These are phyloP conservation scores for Periconia sp. DNA, from an alignment of 2,329 filamentous ascomycete genomes.

Conservation along the genomic window DNA sequence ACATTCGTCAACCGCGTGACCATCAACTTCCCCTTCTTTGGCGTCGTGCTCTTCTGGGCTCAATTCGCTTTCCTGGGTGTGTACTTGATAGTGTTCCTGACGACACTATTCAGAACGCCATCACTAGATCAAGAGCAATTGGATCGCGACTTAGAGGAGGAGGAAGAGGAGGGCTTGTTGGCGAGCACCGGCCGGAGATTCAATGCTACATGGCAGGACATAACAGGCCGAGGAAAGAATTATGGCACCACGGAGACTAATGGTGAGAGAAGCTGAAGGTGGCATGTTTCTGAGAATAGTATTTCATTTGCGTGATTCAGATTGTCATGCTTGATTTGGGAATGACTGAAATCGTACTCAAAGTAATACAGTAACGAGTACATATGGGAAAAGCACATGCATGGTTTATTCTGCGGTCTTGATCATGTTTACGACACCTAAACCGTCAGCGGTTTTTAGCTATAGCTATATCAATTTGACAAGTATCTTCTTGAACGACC, in stretches of 20 bases:
- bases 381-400: too few relatives aligned
- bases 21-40: slow-evolving; percentile 94
- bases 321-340: background rate
- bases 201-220: slow-evolving; percentile 87
- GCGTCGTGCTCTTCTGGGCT: slow-evolving; percentile 91
- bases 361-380: too few relatives aligned
- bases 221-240: slow-evolving; percentile 64
- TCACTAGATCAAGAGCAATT: slow-evolving; percentile 76
- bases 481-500: too few relatives aligned
- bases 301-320: background rate
- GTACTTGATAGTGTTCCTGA: slow-evolving; percentile 81
- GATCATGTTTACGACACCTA: too few relatives aligned
- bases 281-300: background rate
- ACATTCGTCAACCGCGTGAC: slow-evolving; percentile 93
- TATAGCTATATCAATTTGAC: too few relatives aligned
- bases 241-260: slow-evolving; percentile 40
- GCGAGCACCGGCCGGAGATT: slow-evolving; percentile 83
- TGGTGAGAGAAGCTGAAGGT: slow-evolving; percentile 18
- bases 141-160: slow-evolving; percentile 87
- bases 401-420: too few relatives aligned
- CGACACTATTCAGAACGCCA: slow-evolving; percentile 80
- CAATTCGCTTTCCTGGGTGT: slow-evolving; percentile 89
- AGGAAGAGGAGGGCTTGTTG: slow-evolving; percentile 91
- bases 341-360: too few relatives aligned
- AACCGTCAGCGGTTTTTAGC: too few relatives aligned